A percentile compares a stretch with the other conserved stretches of the same genome.
These are phyloP conservation scores for Talinum fruticosum DNA, from an alignment of 148 eudicot genomes.

Conservation along the genomic window DNA sequence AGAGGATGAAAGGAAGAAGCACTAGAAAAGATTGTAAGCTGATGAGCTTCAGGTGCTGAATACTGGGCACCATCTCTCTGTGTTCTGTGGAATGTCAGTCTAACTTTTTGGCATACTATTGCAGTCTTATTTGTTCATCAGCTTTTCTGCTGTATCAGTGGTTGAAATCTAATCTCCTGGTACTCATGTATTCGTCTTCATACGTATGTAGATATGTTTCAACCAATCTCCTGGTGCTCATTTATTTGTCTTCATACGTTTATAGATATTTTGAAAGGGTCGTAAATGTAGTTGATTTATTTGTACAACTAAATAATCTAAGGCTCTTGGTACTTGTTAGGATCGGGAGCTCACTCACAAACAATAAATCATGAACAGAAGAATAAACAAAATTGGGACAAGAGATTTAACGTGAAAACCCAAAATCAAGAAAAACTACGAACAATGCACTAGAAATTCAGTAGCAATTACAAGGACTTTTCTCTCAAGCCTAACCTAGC, in stretches of 20 bases:
- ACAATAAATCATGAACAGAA: too few relatives aligned
- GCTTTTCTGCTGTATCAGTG: neutral
- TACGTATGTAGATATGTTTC: neutral
- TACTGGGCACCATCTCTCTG: neutral
- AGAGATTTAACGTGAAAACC: too few relatives aligned
- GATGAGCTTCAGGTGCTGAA: neutral
- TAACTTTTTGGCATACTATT: neutral
- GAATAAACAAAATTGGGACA: too few relatives aligned
- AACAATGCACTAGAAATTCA: too few relatives aligned
- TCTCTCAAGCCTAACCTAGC: too few relatives aligned
- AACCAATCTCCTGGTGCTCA: too few relatives aligned
- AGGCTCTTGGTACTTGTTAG: too few relatives aligned
- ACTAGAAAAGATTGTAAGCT: neutral
- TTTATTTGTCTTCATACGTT: neutral
- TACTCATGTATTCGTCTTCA: neutral
- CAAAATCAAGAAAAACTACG: too few relatives aligned
- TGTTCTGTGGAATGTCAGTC: neutral
- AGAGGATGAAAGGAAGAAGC: constrained; percentile 10
- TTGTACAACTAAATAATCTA: too few relatives aligned
- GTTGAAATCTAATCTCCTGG: too few relatives aligned
- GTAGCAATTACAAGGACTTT: too few relatives aligned
- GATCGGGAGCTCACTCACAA: too few relatives aligned
- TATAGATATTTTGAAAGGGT: neutral
- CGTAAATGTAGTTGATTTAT: neutral
- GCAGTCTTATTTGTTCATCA: neutral